Conservation (phyloP, 2,329 filamentous ascomycete species). For the Thielaviopsis euricoi region DNA sequence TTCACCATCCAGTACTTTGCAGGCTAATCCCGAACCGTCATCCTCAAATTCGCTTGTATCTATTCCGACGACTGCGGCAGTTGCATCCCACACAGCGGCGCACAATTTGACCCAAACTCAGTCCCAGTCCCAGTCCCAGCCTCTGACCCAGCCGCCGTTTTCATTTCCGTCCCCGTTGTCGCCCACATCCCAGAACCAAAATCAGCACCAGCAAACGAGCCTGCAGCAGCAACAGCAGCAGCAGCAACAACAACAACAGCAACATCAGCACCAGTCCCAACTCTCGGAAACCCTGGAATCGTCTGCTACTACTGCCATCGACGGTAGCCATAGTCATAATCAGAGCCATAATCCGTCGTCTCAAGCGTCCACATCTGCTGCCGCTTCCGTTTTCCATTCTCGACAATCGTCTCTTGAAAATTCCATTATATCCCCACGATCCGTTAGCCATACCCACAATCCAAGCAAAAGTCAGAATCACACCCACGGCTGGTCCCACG, state of each 20-base stretch:
- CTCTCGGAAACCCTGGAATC: background rate
- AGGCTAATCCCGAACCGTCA: background rate
- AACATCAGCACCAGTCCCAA: background rate
- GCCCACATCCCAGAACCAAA: background rate
- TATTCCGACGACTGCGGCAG: background rate
- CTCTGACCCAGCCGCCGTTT: background rate
- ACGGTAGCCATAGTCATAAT: background rate
- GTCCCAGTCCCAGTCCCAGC: background rate
- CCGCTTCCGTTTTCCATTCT: constrained; percentile 29
- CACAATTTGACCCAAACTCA: background rate
- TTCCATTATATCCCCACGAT: constrained; percentile 20
- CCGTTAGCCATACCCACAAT: background rate
- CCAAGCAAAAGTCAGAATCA: constrained; percentile 13
- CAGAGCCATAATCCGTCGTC: background rate
- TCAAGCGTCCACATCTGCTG: background rate
- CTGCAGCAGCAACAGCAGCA: background rate
- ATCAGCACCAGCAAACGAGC: background rate
- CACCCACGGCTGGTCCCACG: constrained; percentile 24
- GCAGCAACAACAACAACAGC: background rate
- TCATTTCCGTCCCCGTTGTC: constrained; percentile 1
- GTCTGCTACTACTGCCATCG: background rate
- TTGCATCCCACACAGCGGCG: background rate
- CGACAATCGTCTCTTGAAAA: constrained; percentile 44
- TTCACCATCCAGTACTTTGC: background rate
- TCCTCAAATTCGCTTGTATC: background rate